Base-by-base conservation (phyloP, 768 basidiomycete genomes). In the Naganishia vaughanmartiniae region DNA sequence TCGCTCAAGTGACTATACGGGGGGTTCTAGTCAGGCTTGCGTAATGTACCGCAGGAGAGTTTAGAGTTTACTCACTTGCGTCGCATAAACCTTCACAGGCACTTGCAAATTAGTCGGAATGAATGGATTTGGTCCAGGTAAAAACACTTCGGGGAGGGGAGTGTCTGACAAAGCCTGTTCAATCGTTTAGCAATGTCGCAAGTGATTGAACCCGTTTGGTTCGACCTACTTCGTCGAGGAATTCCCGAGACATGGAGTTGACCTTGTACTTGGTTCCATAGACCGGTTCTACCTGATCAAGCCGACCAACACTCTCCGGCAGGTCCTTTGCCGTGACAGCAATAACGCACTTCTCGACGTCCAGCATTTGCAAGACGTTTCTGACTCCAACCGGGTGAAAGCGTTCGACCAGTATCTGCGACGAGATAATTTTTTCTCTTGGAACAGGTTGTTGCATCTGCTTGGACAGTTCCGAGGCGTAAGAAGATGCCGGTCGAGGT, bases 211-310 rank as follows among this genome's bases (percentile, higher is more conserved):
- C 39, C 14, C 42, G n/a, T 3, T 26, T n/a, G 39, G 26, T 15
- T 17, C 34, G 14, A 63, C 42, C 39, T 21, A 63, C 60, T 4
- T 34, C 74, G 39, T 83, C 79, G 36, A 90, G 72, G 75, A 94
- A 89, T 26, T 86, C 84, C 74, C 90, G 86, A 9, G 72, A 60
- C 34, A 82, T 76, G 56, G 74, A 74, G 21, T 79, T 75, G 21
- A 94, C 87, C 39, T 84, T 84, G 80, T 94, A 97, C 72, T 87
- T 85, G 1, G 96, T 97, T 5, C 90, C 92, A 80, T 99, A 99
- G 87, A 92, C 92, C 53, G 89, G 88, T 81, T 98, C 96, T 46
- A 85, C 87, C 67, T 76, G 57, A 55, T 80, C 78, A 36, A 80
- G 87, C 34, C 81, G 78, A 66, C 89, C 83, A 48, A 88, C 83